Conservation (phyloP, 768 basidiomycete species). For the Hygrophorus pudorinus region DNA sequence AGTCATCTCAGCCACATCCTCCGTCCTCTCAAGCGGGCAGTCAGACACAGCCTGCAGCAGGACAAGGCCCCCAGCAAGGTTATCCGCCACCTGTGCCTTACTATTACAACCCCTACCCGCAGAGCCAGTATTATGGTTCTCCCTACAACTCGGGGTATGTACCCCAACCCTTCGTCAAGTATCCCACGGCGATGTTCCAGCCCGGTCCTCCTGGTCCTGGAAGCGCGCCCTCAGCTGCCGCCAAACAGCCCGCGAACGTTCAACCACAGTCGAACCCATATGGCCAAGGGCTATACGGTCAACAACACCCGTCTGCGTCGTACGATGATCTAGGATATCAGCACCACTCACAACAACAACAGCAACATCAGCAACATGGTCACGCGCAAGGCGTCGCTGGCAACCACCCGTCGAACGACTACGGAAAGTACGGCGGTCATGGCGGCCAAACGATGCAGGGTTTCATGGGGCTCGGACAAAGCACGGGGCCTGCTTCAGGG, state of each 20-base stretch:
- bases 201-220: constrained; percentile 61
- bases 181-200: constrained; percentile 61
- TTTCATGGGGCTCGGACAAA: constrained; percentile 55
- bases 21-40: constrained; percentile 35
- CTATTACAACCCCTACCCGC: constrained; percentile 62
- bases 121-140: constrained; percentile 67
- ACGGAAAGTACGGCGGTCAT: constrained; percentile 37
- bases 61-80: constrained; percentile 56
- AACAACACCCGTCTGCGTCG: constrained; percentile 35
- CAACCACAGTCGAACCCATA: constrained; percentile 49
- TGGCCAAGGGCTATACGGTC: constrained; percentile 55
- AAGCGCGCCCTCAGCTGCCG: constrained; percentile 51
- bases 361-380: constrained; percentile 32
- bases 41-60: constrained; percentile 50
- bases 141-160: constrained; percentile 55
- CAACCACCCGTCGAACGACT: constrained; percentile 23
- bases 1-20: constrained; percentile 46
- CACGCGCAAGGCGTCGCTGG: constrained; percentile 30
- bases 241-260: constrained; percentile 52
- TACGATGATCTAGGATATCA: constrained; percentile 47
- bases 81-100: constrained; percentile 53
- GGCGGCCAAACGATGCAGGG: constrained; percentile 55
- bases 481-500: constrained; percentile 27
- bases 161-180: constrained; percentile 58
- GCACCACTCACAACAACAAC: constrained; percentile 46